Base-by-base conservation (phyloP, 257 asterid genomes). In the Cordia subcordata region DNA sequence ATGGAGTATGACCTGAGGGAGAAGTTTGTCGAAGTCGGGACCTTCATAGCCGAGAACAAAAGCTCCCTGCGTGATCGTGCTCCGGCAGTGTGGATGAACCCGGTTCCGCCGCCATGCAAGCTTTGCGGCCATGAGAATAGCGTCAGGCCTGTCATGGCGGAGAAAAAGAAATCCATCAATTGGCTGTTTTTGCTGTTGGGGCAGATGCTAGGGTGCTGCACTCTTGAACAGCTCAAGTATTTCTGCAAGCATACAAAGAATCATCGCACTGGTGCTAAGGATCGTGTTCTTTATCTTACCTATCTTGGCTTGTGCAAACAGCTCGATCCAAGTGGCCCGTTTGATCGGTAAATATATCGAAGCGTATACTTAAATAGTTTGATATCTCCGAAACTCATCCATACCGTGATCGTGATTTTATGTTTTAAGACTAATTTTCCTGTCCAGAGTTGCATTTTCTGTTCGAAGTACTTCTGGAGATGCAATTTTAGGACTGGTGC, bases 231-330 rank as follows among this genome's bases (percentile, higher is more conserved):
- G 74, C 86, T 93, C 11, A 93, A 82, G 39, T 88, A 82, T 44
- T 89, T 88, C 63, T 93, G 99, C 68, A 79, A 93, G 53, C 87
- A 93, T 65, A 86, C 94, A 0, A 61, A 66, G 44, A 86, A 86
- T 70, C 97, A 93, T 27, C 84, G 95, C 5, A 93, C 97, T 0
- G 99, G 97, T 0, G 96, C 99, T 0, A 93, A 93, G 39, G 90
- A 89, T 71, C 93, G 99, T 1, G 83, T 89, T 4, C 87, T 89
- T 0, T 93, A 61, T 45, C 80, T 84, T 6, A 62, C 96, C 0
- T 93, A 89, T 33, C 40, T 93, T 33, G 74, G 37, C 4, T 18
- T 93, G 10, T 84, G 95, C 79, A 80, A 58, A 18, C 99, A 89
- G 85, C 86, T 93, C 2, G 79, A 82, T 46, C 96, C 96, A 0